A percentile compares a stretch with the other conserved stretches of the same genome.
phyloP scores from a whole-genome alignment of 805 yeast species.

The Candida berthetii region DNA sequence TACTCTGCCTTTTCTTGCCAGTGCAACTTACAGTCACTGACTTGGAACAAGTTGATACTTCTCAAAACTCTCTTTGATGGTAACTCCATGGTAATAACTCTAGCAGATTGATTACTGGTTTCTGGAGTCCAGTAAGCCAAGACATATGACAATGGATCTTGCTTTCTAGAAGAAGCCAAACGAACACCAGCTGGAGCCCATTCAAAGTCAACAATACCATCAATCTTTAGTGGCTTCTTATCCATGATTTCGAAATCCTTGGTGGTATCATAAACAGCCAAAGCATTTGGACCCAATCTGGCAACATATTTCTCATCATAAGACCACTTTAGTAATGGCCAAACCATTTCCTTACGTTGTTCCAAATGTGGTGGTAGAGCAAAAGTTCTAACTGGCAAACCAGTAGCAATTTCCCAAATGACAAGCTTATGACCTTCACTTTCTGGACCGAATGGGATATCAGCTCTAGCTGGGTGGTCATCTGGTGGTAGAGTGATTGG shows the following conservation, averaged over 20 bases:
- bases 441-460: conserved; percentile 78
- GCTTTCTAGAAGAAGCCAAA: conserved; percentile 48
- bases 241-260: conserved; percentile 74
- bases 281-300: conserved; percentile 87
- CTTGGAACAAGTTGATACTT: conserved; percentile 93
- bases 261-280: conserved; percentile 82
- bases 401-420: conserved; percentile 85
- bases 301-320: conserved; percentile 90
- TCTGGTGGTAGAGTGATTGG: conserved; percentile 71
- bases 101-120: conserved; percentile 84
- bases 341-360: conserved; percentile 61
- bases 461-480: conserved; percentile 54
- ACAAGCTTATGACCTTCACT: conserved; percentile 92
- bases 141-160: conserved; percentile 53
- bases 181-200: conserved; percentile 89
- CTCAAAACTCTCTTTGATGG: conserved; percentile 80
- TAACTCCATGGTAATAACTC: conserved; percentile 84
- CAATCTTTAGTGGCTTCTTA: conserved; percentile 76
- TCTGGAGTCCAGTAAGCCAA: conserved; percentile 98
- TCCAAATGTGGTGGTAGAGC: conserved; percentile 76
- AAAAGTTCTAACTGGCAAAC: conserved; percentile 82
- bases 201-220: conserved; percentile 84
- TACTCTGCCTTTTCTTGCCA: conserved; percentile 89
- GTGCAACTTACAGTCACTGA: conserved; percentile 79
- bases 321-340: conserved; percentile 98